Base-by-base conservation (phyloP, 2,329 filamentous ascomycete genomes). In the Sclerotinia glacialis region DNA sequence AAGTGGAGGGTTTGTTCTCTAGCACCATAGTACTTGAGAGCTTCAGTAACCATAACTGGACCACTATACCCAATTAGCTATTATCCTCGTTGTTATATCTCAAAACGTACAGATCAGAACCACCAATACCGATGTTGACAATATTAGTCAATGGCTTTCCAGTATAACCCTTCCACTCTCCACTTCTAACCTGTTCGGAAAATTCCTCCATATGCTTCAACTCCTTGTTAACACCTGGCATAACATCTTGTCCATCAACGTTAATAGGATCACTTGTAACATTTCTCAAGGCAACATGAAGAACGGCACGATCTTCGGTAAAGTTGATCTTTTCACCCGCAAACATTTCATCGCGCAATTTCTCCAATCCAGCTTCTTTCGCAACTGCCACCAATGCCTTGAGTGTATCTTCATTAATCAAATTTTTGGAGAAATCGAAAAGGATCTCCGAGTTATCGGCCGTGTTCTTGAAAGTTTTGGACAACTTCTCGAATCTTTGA, bases 351-450 rank as follows among this genome's bases (percentile, higher is more conserved):
- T 99, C 94, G 71, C 95, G 90, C 78, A 97, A 91, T 83, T 96
- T 86, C 83, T 97, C 93, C 49, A 99, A 80, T 72, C 89, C 89
- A 71, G 94, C 93, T 82, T 98, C 91, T 80, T 93, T 89, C 70
- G 95, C 95, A 37, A 99, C 88, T 83, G 96, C 89, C 75, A 96
- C 84, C 64, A 99, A 86, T 60, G 97, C 85, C 71, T 89, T 84
- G 62, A 98, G 83, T 5, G 94, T 98, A 81, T 98, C 93, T 73
- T 97, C 91, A 69, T 90, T 95, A 75, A 98, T 79, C 80, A 99
- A 93, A 86, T 99, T 99, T 88, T 99, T 99, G 83, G 90, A 95
- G 82, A 97, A 99, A 81, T 99, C 95, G 80, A 98, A 99, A 71
- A 99, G 86, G 76, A 96, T 95, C 72, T 97, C 92, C 73, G 87